Evolutionary conservation across 805 yeast species (phyloP), one percentile per base, ranked within the genome.

Genomic region (Jamesozyma rosinii): DNA sequence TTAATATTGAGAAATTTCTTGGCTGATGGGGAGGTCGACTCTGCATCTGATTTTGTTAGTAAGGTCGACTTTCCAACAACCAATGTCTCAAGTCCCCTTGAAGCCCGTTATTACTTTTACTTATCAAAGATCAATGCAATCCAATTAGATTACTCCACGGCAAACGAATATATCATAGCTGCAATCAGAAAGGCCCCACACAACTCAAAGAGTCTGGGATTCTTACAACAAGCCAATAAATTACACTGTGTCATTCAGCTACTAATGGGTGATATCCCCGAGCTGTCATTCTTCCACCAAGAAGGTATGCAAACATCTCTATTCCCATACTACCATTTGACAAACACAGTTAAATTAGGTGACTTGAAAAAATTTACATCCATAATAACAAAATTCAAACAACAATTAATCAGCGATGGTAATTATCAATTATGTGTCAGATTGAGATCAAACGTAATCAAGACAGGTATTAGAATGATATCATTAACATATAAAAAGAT

Each of bases 181-280:
- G 96, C 98, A 2, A 83, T 89, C 42, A 81, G 98, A 69, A 92
- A 92, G 63, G 89, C 95, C 9, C 97, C 99, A 22, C 96, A 87
- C 63, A 85, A 95, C 1, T 72, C 76, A 36, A 76, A 80, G 47
- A 87, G 96, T 8, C 64, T 74, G 36, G 98, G 98, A 1, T 92
- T 92, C 62, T 64, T 88, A 50, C 95, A 89, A 65, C 77, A 84
- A 41, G 92, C 96, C 3, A 79, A 89, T 51, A 92, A 92, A 68
- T 75, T 92, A 53, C 83, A 79, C 59, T 83, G 90, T 48, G 74
- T 89, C 46, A 85, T 92, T 54, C 96, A 92, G 67, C 71, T 92
- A 58, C 76, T 92, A 55, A 89, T 90, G 77, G 98, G 99, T 45
- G 98, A 92, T 55, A 82, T 92, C 51, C 98, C 98, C 15, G 95